Base-by-base conservation (phyloP, 805 yeast species). In the Metschnikowia kunwiensis region DNA sequence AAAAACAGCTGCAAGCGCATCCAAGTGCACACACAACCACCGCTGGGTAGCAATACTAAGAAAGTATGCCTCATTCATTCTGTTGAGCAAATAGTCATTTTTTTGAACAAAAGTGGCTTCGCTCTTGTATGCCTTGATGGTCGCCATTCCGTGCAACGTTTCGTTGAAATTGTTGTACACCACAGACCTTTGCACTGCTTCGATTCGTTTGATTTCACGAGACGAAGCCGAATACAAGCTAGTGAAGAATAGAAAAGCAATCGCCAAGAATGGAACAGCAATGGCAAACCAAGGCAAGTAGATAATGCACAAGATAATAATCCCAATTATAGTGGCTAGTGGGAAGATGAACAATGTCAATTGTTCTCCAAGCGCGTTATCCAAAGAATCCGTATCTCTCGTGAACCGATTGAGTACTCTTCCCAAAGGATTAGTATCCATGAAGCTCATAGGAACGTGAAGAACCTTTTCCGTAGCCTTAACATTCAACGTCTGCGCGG, bases 11-110 rank as follows among this genome's bases (percentile, higher is more conserved):
- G 78, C 77, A 42, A 75, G 59, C 35, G 70, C 52, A 57, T 75
- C 78, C 43, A 75, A 60, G 38, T 73, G 68, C 25, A 77, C 68
- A 38, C 76, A 70, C 38, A 80, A 70, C 85, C 85, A 80, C 57
- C 86, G 68, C 61, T 80, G 85, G 37, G 68, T 63, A 4, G 78
- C 74, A 41, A 76, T 65, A 5, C 74, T 62, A 29, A 74, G 43
- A 38, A 58, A 72, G 44, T 71, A 72, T 2, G 79, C 78, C 50
- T 74, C 80, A 46, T 75, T 72, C 72, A 69, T 74, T 50, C 49
- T 61, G 50, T 73, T 60, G 30, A 72, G 53, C 34, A 57, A 57
- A 9, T 34, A 53, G 55, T 73, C 77, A 34, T 72, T 70, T 51
- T 68, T 74, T 14, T 57, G 42, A 23, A 68, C 47, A 32, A 73